phyloP scores from a whole-genome alignment of 805 yeast species.

The Priceomyces melissophilus region DNA sequence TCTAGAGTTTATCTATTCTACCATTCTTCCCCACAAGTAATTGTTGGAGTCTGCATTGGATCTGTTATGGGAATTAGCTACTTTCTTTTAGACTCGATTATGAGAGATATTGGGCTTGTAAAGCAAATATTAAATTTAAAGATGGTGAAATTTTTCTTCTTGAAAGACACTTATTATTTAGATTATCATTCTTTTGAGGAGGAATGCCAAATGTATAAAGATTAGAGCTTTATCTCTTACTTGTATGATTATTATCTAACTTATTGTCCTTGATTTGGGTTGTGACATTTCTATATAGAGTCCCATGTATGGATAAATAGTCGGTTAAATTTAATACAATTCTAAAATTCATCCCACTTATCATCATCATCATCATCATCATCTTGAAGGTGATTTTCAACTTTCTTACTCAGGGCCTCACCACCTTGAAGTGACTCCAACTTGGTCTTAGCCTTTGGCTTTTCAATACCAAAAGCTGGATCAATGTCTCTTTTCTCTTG shows the following conservation, averaged over 20 bases:
- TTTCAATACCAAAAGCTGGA: constrained; percentile 65
- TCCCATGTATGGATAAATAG: too few species aligned
- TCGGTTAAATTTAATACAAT: too few species aligned
- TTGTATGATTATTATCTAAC: too few species aligned
- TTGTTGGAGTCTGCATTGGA: constrained; percentile 70
- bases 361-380: constrained; percentile 45
- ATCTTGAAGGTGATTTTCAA: background rate
- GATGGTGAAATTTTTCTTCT: constrained; percentile 46
- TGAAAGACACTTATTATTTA: constrained; percentile 60
- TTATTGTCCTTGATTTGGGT: too few species aligned
- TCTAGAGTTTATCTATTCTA: constrained; percentile 78
- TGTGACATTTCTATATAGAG: too few species aligned
- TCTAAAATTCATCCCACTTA: constrained; percentile 65
- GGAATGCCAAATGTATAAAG: constrained; percentile 34
- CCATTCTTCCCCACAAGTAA: constrained; percentile 71
- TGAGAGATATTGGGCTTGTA: constrained; percentile 66
- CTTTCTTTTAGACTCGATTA: constrained; percentile 48
- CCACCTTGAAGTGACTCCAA: constrained; percentile 48
- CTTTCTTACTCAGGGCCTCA: constrained; percentile 24
- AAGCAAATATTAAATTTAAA: constrained; percentile 61
- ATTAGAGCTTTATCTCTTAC: too few species aligned
- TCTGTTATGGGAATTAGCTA: constrained; percentile 53
- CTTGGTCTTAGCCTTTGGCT: constrained; percentile 57
- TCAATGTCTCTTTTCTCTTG: constrained; percentile 40
- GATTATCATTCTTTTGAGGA: constrained; percentile 45